Evolutionary conservation across 1,284 basidiomycete species (phyloP).

Genomic region (Ceratorhiza oryzae-sativae): DNA sequence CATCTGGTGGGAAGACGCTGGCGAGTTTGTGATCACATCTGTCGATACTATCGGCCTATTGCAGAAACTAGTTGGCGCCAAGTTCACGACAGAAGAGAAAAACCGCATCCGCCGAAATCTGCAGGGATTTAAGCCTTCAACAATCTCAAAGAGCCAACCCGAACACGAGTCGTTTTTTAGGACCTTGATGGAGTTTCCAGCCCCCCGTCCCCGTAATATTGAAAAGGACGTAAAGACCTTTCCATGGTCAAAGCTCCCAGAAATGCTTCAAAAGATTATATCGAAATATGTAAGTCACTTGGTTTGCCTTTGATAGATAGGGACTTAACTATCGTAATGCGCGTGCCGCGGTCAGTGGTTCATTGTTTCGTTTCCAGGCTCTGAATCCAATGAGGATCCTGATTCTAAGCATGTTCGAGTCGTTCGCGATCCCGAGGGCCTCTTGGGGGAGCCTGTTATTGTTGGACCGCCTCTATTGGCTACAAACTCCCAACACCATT

Average conservation of each 20-base stretch:
- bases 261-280: slow-evolving; percentile 90
- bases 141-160: slow-evolving; percentile 85
- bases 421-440: neutral
- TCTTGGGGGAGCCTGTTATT: neutral
- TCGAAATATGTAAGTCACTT: slow-evolving; percentile 84
- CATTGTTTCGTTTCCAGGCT: neutral
- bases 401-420: neutral
- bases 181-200: slow-evolving; percentile 93
- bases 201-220: slow-evolving; percentile 94
- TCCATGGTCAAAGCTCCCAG: slow-evolving; percentile 82
- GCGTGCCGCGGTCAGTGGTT: slow-evolving; percentile 6
- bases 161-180: slow-evolving; percentile 88
- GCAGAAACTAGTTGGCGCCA: slow-evolving; percentile 82
- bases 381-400: neutral
- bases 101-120: slow-evolving; percentile 94
- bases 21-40: slow-evolving; percentile 87
- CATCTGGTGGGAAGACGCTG: slow-evolving; percentile 83
- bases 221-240: slow-evolving; percentile 99
- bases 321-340: neutral
- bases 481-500: neutral
- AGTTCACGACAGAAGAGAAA: slow-evolving; percentile 94
- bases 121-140: slow-evolving; percentile 89
- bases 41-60: slow-evolving; percentile 95
- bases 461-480: neutral
- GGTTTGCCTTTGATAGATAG: neutral